These are phyloP conservation scores for Blastobotrys robertii DNA, from an alignment of 805 yeast genomes.

Conservation along the genomic window DNA sequence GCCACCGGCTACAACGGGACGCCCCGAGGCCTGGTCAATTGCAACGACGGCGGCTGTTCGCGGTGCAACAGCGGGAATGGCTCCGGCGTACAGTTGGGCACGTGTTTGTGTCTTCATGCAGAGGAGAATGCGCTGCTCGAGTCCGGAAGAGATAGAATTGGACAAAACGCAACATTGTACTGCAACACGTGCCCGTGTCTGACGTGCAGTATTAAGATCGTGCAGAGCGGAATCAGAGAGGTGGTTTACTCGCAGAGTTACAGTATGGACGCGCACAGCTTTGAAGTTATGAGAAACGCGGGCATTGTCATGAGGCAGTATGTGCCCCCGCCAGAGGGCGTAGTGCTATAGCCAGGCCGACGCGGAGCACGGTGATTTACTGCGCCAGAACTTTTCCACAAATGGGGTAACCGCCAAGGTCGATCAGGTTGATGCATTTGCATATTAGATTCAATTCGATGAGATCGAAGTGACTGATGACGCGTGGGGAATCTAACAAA, in stretches of 20 bases:
- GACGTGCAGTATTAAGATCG: constrained; percentile 91
- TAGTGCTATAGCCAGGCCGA: constrained; percentile 5
- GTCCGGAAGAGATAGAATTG: constrained; percentile 83
- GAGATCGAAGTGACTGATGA: too few relatives aligned
- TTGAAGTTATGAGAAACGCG: constrained; percentile 61
- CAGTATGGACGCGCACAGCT: constrained; percentile 79
- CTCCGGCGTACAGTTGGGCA: constrained; percentile 56
- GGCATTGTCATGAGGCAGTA: constrained; percentile 63
- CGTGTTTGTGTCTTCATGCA: constrained; percentile 92
- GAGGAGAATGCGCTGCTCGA: constrained; percentile 94
- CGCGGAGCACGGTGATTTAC: too few relatives aligned
- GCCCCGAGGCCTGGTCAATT: constrained; percentile 76
- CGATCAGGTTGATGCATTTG: not conserved
- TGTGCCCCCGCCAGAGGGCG: constrained; percentile 30
- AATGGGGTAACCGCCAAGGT: not conserved
- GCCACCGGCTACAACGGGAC: constrained; percentile 99
- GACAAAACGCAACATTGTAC: constrained; percentile 55
- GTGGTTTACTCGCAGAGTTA: constrained; percentile 91
- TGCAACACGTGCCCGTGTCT: constrained; percentile 96
- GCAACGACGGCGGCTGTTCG: constrained; percentile 93
- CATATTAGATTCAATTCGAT: not conserved
- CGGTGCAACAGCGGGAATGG: constrained; percentile 69
- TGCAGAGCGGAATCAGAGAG: constrained; percentile 82
- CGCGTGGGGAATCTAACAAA: too few relatives aligned
- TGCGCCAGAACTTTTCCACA: too few relatives aligned